Percentiles rank a stretch among this genome's conserved stretches.
These are phyloP conservation scores for Oryza nivara DNA, from an alignment of 176 grass and related monocot genomes.

Conservation along the genomic window DNA sequence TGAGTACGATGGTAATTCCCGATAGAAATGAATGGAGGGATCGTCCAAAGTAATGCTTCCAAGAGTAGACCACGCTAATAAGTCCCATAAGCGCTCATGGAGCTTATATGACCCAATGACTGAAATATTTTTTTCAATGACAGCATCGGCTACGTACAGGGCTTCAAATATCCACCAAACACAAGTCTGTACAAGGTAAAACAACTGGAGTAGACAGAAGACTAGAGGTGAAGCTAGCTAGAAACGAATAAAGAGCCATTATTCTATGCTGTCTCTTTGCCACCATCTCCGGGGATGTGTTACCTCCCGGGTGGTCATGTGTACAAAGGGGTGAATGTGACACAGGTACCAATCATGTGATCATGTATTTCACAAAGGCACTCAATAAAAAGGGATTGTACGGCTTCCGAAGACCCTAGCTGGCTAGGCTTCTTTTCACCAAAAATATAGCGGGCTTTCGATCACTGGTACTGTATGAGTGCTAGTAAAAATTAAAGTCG, in stretches of 20 bases:
- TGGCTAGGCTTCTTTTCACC: constrained; percentile 30
- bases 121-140: neutral
- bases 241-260: constrained; percentile 47
- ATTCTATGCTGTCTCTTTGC: constrained; percentile 78
- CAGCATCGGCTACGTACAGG: neutral
- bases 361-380: constrained; percentile 45
- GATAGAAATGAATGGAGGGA: neutral
- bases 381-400: constrained; percentile 46
- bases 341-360: constrained; percentile 63
- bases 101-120: neutral
- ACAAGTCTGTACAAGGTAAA: neutral
- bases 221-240: constrained; percentile 33
- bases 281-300: constrained; percentile 71
- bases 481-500: constrained; percentile 3
- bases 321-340: constrained; percentile 46
- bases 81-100: neutral
- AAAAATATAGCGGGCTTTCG: constrained; percentile 31
- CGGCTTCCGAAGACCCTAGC: constrained; percentile 38
- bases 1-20: neutral
- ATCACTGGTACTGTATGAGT: constrained; percentile 34
- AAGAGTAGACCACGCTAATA: neutral
- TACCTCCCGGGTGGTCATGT: constrained; percentile 50
- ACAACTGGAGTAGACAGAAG: constrained; percentile 12
- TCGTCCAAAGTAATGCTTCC: neutral
- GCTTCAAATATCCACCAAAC: constrained; percentile 21